Conservation (phyloP, 2,329 filamentous ascomycete genomes). For the Penicillium rolfsii region DNA sequence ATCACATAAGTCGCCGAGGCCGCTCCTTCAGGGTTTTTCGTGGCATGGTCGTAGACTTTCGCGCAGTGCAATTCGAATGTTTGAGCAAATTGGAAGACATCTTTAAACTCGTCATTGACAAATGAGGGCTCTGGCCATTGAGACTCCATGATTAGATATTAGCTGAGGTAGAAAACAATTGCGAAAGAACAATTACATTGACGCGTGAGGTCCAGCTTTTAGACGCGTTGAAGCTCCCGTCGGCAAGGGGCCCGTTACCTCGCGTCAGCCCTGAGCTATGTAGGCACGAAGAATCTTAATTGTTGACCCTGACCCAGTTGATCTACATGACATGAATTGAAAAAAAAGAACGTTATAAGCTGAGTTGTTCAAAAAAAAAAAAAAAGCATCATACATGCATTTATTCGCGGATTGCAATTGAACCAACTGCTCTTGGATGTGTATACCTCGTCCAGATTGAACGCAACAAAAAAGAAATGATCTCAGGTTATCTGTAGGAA, state of each 20-base stretch:
- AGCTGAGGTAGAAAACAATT: not conserved
- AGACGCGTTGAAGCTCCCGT: slow-evolving; percentile 9
- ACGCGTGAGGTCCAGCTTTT: slow-evolving; percentile 6
- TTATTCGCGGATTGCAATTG: not conserved
- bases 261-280: slow-evolving; percentile 7
- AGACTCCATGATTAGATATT: slow-evolving; percentile 9
- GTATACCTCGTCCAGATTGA: too few relatives aligned
- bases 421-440: not conserved
- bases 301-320: not conserved
- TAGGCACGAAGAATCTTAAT: slow-evolving; percentile 5
- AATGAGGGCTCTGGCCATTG: slow-evolving; percentile 16
- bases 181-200: not conserved
- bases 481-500: slow-evolving; percentile 20
- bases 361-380: too few relatives aligned
- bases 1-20: not conserved
- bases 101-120: not conserved
- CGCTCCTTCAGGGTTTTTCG: not conserved
- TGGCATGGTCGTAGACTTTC: slow-evolving; percentile 1
- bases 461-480: not conserved
- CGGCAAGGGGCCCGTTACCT: slow-evolving; percentile 8
- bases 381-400: not conserved
- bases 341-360: not conserved
- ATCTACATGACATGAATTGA: not conserved
- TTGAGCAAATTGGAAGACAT: slow-evolving; percentile 5
- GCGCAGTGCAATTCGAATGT: slow-evolving; percentile 19